Evolutionary conservation across 805 yeast species (phyloP).

Genomic region (Crinitomyces ghanaensis): DNA sequence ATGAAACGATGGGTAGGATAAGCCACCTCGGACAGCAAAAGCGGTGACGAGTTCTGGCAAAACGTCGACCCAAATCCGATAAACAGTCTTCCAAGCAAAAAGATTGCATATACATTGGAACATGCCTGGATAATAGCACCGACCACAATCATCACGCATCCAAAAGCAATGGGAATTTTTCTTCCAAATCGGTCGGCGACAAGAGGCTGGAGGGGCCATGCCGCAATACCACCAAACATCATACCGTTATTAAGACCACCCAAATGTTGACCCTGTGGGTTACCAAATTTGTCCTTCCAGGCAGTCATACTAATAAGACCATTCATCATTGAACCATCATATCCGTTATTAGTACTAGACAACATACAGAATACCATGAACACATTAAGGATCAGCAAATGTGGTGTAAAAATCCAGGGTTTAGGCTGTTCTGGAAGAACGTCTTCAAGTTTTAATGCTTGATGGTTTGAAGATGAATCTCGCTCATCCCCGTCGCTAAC

Average conservation of each 20-base stretch:
- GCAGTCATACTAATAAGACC: slow-evolving; percentile 17
- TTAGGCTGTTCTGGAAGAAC: slow-evolving; percentile 7
- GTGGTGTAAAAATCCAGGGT: slow-evolving; percentile 8
- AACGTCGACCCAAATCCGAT: slow-evolving; percentile 67
- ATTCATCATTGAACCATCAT: slow-evolving; percentile 14
- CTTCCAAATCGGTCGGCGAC: slow-evolving; percentile 55
- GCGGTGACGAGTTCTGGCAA: slow-evolving; percentile 64
- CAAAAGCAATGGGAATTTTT: slow-evolving; percentile 41
- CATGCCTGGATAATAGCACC: slow-evolving; percentile 44
- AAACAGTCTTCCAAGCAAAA: slow-evolving; percentile 56
- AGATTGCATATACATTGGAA: slow-evolving; percentile 41
- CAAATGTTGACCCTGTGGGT: slow-evolving; percentile 9
- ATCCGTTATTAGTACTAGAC: slow-evolving; percentile 10
- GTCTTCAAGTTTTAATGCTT: slow-evolving; percentile 2
- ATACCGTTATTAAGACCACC: slow-evolving; percentile 14
- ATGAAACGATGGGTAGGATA: slow-evolving; percentile 51
- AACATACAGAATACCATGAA: slow-evolving; percentile 6
- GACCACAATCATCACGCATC: slow-evolving; percentile 41
- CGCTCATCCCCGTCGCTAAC: too few relatives aligned
- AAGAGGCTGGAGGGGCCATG: slow-evolving; percentile 50
- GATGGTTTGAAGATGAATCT: too few relatives aligned
- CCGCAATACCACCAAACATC: slow-evolving; percentile 53
- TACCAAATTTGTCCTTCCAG: slow-evolving; percentile 10
- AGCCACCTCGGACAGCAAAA: slow-evolving; percentile 66
- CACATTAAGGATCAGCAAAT: slow-evolving; percentile 6